Base-by-base conservation (phyloP, 441 rosid species). In the Brassica balearica region DNA sequence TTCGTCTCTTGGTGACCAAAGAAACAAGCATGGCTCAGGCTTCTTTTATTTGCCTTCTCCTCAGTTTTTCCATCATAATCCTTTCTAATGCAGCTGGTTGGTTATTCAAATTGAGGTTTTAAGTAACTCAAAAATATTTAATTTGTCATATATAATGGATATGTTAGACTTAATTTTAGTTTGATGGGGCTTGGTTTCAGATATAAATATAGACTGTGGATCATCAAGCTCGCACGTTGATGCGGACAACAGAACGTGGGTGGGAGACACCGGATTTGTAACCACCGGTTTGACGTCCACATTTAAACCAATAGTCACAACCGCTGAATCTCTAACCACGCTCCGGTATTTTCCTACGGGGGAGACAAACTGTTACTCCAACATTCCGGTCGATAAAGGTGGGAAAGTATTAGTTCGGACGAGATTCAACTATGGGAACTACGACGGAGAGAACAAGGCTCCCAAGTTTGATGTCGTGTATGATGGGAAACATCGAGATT, bases 191-290 rank as follows among this genome's bases (percentile, higher is more conserved):
- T 29, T 43, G 79, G 59, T 60, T 43, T 76, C 74, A 69, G 80
- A 76, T 51, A 69, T 72, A 66, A 87, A 55, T 83, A 81, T 91
- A 9, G 86, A 88, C 27, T 91, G 93, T 8, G 96, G 96, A 65
- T 77, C 75, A 51, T 72, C 89, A 6, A 79, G 86, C 2, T 3
- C 34, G 6, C 82, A 80, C 68, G 1, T 12, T 2, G 92, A 88
- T 2, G 78, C 32, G 1, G 77, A 81, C 23, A 6, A 2, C 2
- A 51, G 80, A 4, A 10, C 15, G 7, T 89, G 93, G 92, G 75
- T 9, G 5, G 89, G 90, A 71, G 93, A 89, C 71, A 78, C 81
- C 0, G 56, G 15, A 58, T 51, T 72, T 62, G 63, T 88, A 19
- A 55, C 77, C 20, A 76, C 78, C 12, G 87, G 88, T 3, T 77